Evolutionary conservation across 768 basidiomycete species (phyloP).

Genomic region (Mycena floridula): DNA sequence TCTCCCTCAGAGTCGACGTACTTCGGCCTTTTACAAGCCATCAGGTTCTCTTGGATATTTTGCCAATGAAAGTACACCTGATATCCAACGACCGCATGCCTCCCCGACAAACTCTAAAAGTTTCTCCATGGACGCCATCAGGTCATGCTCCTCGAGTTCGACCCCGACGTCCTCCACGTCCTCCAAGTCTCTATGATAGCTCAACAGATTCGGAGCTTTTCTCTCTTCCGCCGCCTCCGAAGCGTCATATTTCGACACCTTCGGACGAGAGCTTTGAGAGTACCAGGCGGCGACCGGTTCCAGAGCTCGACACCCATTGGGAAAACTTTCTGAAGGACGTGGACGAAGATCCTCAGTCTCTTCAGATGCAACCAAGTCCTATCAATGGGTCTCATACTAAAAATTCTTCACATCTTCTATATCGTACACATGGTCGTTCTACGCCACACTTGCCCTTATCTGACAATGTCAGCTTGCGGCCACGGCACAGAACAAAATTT

Average conservation of each 20-base stretch:
- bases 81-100: no score
- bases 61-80: no score
- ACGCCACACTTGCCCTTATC: conserved; percentile 14
- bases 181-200: conserved; percentile 18
- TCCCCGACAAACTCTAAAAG: no score
- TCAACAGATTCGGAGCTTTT: not conserved
- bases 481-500: not conserved
- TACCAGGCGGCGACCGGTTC: conserved; percentile 12
- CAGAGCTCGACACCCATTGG: conserved; percentile 24
- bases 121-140: no score
- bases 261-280: conserved; percentile 5
- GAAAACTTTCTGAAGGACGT: conserved; percentile 21
- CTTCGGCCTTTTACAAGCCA: no score
- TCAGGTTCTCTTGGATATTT: no score
- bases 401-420: not conserved
- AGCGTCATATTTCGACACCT: conserved; percentile 1
- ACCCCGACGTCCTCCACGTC: conserved; percentile 22
- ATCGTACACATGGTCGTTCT: not conserved
- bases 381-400: not conserved
- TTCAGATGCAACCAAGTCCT: conserved; percentile 15
- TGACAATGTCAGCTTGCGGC: conserved; percentile 8
- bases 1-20: no score
- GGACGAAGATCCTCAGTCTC: conserved; percentile 24
- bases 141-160: no score
- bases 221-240: conserved; percentile 1